These are phyloP conservation scores for Dendrobium chrysotoxum DNA, from an alignment of 106 monocot species.

Conservation along the genomic window DNA sequence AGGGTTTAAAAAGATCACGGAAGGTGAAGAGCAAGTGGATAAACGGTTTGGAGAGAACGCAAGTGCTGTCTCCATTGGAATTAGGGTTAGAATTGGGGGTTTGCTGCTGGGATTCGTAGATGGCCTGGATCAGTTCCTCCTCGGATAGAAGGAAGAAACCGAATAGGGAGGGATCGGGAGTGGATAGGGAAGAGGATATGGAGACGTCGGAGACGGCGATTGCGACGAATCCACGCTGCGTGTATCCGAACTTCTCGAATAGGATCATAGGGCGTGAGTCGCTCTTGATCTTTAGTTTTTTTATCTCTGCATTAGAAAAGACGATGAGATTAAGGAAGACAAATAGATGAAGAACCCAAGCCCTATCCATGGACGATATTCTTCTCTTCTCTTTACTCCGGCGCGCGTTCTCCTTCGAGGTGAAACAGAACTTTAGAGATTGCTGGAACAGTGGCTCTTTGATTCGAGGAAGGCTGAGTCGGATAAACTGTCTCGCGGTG, in stretches of 20 bases:
- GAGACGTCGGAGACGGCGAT: conserved; percentile 41
- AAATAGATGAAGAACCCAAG: conserved; percentile 18
- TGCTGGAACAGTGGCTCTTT: background rate
- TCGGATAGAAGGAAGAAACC: conserved; percentile 84
- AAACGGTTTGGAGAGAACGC: conserved; percentile 53
- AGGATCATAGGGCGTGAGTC: conserved; percentile 58
- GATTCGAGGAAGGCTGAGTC: background rate
- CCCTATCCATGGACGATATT: background rate
- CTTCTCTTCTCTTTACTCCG: background rate
- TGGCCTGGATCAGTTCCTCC: conserved; percentile 50
- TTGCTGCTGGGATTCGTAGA: conserved; percentile 31
- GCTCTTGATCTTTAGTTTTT: conserved; percentile 41
- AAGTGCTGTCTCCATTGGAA: conserved; percentile 19
- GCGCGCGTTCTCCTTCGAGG: background rate
- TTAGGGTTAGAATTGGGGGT: background rate
- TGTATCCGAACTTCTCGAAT: conserved; percentile 82
- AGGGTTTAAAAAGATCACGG: conserved; percentile 23
- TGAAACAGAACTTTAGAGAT: background rate
- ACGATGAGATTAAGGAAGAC: conserved; percentile 20
- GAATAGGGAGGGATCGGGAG: conserved; percentile 39
- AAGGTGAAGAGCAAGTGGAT: conserved; percentile 60
- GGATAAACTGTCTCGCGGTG: background rate
- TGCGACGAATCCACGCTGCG: conserved; percentile 33
- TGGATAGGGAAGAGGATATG: conserved; percentile 20
- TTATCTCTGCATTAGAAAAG: conserved; percentile 54